A percentile compares a stretch with the other conserved stretches of the same genome.
Conservation (phyloP, 2,329 filamentous ascomycete genomes). For the Hymenoscyphus fructigenus region DNA sequence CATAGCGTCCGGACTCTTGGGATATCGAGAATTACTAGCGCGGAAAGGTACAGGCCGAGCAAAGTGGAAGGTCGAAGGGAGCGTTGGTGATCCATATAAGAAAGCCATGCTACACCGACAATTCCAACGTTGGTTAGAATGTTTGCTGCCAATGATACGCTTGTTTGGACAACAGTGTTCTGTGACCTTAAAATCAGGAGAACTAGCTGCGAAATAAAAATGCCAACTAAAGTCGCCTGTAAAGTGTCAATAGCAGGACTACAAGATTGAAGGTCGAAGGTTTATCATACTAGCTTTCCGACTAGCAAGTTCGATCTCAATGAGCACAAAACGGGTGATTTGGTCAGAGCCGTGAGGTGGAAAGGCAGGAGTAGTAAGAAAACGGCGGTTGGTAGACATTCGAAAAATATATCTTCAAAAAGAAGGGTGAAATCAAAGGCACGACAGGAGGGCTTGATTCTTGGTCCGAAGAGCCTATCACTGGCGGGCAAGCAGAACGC, state of each 20-base stretch:
- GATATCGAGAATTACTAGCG: not conserved
- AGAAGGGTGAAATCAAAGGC: slow-evolving; percentile 19
- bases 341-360: not conserved
- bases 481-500: too few relatives aligned
- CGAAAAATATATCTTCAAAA: slow-evolving; percentile 13
- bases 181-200: not conserved
- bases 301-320: not conserved
- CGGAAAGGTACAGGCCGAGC: not conserved
- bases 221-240: not conserved
- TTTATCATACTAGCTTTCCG: not conserved
- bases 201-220: not conserved
- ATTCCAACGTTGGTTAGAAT: not conserved
- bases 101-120: not conserved
- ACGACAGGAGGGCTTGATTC: slow-evolving; percentile 1
- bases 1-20: slow-evolving; percentile 2
- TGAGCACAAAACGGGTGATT: slow-evolving; percentile 1
- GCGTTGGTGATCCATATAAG: slow-evolving; percentile 1
- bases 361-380: slow-evolving; percentile 4
- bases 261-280: not conserved
- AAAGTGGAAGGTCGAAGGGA: slow-evolving; percentile 6
- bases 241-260: not conserved
- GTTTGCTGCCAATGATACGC: slow-evolving; percentile 23
- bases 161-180: not conserved
- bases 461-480: slow-evolving; percentile 2
- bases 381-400: not conserved